phyloP scores from a whole-genome alignment of 2,329 filamentous ascomycete species.

The Colletotrichum acutatum region DNA sequence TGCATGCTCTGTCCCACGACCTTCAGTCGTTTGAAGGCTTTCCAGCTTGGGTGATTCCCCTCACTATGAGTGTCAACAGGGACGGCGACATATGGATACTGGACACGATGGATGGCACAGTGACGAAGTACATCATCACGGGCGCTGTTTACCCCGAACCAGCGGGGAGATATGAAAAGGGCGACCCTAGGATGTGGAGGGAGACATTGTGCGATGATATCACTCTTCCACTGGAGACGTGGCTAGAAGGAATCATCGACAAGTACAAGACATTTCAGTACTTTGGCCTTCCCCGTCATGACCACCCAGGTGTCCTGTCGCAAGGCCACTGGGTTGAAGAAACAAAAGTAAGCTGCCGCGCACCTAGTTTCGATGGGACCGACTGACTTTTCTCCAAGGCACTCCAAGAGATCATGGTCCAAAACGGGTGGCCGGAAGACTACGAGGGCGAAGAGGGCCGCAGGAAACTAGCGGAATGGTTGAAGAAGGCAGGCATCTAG shows the following conservation, averaged over 20 bases:
- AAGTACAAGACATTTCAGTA: not conserved
- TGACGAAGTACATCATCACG: conserved; percentile 22
- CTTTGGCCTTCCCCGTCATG: not conserved
- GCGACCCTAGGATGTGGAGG: conserved; percentile 3
- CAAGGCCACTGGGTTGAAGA: not conserved
- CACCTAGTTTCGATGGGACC: no score
- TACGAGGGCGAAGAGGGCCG: not conserved
- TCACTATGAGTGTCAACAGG: not conserved
- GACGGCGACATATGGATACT: conserved; percentile 13
- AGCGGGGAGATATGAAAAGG: not conserved
- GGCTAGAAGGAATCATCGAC: not conserved
- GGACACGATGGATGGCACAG: conserved; percentile 19
- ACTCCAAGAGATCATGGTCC: not conserved
- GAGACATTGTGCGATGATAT: not conserved
- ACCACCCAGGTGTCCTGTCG: not conserved
- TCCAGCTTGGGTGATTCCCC: not conserved
- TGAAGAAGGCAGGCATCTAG: not conserved
- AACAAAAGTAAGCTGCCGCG: not conserved
- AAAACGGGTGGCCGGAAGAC: not conserved
- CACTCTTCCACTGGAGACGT: not conserved
- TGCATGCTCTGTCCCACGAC: not conserved
- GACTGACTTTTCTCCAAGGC: not conserved
- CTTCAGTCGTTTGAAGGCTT: not conserved
- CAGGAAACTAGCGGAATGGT: not conserved
- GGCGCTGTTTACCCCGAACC: conserved; percentile 4